Base-by-base conservation (phyloP, 2,329 filamentous ascomycete species). In the Camillea tinctor region DNA sequence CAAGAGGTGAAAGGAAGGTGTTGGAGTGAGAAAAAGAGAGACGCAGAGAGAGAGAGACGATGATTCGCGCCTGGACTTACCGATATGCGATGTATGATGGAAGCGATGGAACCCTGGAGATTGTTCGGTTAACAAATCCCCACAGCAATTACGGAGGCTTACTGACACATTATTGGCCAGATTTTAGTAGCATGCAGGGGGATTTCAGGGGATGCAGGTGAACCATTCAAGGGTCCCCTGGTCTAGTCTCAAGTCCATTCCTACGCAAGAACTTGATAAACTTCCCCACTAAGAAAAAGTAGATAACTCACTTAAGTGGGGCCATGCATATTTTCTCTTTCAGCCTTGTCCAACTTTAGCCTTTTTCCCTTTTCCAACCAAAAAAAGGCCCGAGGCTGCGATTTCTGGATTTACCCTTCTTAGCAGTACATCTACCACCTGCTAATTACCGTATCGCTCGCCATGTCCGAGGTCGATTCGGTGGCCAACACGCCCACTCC, bases 391-490 rank as follows among this genome's bases (percentile, higher is more conserved):
- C 52, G 20, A 54, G 52, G 52, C 52, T 54, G 26, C 17, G 51
- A 36, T 36, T 54, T n/a, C n/a, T n/a, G n/a, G n/a, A n/a, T n/a
- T n/a, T n/a, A n/a, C n/a, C n/a, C n/a, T n/a, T n/a, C n/a, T n/a
- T n/a, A n/a, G n/a, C n/a, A n/a, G n/a, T n/a, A n/a, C n/a, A n/a
- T n/a, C n/a, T n/a, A n/a, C n/a, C n/a, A 15, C n/a, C 36, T 44
- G 26, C 36, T 44, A 30, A 30, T 30, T 6, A 44, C 36, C 36
- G 44, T 36, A 44, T 17, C 13, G 59, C 26, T 52, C 62, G 52
- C 55, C 53, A 76, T 76, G 73, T 61, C 72, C 20, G 68, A 67
- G 24, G 56, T 67, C 44, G 68, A 71, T 53, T 56, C 69, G 24
- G 59, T 66, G 53, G 57, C 63, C 54, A 66, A 58, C 48, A 59